Conservation (phyloP, 768 basidiomycete genomes). For the Suillus decipiens region DNA sequence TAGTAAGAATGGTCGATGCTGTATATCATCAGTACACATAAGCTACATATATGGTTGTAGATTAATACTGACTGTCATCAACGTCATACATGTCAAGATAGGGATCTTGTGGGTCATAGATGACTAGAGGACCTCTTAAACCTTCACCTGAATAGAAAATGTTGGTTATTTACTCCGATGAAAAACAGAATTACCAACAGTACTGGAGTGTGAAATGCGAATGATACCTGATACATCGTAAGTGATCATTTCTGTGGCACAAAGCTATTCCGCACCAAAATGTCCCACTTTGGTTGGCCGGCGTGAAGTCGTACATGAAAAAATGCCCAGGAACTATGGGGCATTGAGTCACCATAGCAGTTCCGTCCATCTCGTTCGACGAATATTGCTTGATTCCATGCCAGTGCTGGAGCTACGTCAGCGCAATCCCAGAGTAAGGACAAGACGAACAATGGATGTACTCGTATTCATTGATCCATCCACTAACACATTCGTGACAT, state of each 20-base stretch:
- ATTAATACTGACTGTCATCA: constrained; percentile 27
- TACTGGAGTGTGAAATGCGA: constrained; percentile 49
- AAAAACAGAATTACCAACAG: constrained; percentile 19
- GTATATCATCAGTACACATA: not conserved
- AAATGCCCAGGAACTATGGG: constrained; percentile 38
- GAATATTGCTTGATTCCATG: constrained; percentile 44
- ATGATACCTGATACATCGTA: constrained; percentile 15
- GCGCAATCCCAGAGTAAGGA: not conserved
- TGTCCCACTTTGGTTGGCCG: constrained; percentile 29
- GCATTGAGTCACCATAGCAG: constrained; percentile 45
- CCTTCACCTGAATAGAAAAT: constrained; percentile 10
- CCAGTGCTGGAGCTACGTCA: constrained; percentile 29
- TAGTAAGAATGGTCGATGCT: constrained; percentile 35
- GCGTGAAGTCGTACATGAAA: constrained; percentile 37
- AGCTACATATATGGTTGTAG: not conserved
- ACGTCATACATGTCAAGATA: constrained; percentile 31
- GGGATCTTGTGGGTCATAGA: constrained; percentile 40
- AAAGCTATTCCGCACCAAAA: constrained; percentile 39
- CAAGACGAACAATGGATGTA: constrained; percentile 36
- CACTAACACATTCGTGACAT: constrained; percentile 38
- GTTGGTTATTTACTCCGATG: not conserved
- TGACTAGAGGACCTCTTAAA: constrained; percentile 32
- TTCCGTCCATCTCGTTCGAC: constrained; percentile 44
- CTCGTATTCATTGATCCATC: constrained; percentile 40
- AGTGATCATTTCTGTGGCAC: not conserved